Conservation (phyloP, 139 green algal genomes). For the Zygnema cylindricum region DNA sequence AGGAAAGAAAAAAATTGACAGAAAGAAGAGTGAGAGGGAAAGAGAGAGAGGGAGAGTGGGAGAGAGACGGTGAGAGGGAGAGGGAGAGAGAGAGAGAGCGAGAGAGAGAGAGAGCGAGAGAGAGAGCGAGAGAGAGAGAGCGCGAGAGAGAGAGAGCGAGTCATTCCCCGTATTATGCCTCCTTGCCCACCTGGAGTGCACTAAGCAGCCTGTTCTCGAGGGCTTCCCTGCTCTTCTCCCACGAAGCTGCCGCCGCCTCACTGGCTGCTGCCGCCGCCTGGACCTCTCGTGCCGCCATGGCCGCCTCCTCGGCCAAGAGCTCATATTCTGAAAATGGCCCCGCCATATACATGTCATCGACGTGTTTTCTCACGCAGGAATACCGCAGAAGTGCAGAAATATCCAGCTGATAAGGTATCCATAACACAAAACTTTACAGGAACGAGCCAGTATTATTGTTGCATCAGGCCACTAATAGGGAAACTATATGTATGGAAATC, state of each 20-base stretch:
- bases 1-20: not conserved
- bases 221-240: slow-evolving; percentile 17
- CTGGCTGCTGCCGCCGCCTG: slow-evolving; percentile 34
- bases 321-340: slow-evolving; percentile 34
- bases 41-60: too few relatives aligned
- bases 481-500: too few relatives aligned
- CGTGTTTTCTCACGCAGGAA: not conserved
- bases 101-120: too few relatives aligned
- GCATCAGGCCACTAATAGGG: too few relatives aligned
- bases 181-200: not conserved
- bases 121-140: too few relatives aligned
- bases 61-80: too few relatives aligned
- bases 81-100: too few relatives aligned
- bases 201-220: slow-evolving; percentile 26
- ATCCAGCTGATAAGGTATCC: not conserved
- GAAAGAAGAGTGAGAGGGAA: not conserved
- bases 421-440: not conserved
- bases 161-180: too few relatives aligned
- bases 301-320: slow-evolving; percentile 38
- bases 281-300: slow-evolving; percentile 32
- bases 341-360: not conserved
- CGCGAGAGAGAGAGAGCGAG: too few relatives aligned
- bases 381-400: not conserved
- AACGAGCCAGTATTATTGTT: not conserved
- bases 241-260: slow-evolving; percentile 28